Base-by-base conservation (phyloP, 164 flowering plant genomes). In the Nymphaea colorata region DNA sequence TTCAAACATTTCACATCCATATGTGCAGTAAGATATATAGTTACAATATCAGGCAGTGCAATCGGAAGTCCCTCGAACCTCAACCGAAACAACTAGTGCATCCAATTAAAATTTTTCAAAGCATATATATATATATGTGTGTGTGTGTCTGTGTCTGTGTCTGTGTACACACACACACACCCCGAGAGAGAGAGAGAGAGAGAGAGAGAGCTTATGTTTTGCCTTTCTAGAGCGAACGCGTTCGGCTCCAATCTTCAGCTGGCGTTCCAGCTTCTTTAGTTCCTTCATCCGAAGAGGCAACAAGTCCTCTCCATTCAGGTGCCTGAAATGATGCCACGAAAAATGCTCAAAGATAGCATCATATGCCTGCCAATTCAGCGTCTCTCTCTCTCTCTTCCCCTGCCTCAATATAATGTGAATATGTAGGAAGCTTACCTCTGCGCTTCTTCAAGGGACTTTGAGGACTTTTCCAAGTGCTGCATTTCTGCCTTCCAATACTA, bases 211-310 rank as follows among this genome's bases (percentile, higher is more conserved):
- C 16, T 55, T 8, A 16, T 55, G 59, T 43, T 18, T 17, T 66
- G 74, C 92, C 88, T 82, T 82, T 71, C 72, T 78, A 43, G 86
- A 73, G 65, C 88, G 88, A 60, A 87, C 62, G 3, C 93, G 86
- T 72, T 87, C 90, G n/a, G 81, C 88, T 6, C 88, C 90, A 0
- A 43, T 71, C 71, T 78, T 82, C 51, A 83, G 3, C 67, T 87
- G 90, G 47, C 88, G 76, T 70, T 87, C 93, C 0, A 87, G 68
- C 68, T 86, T 82, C 62, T 79, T 80, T 42, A 87, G 61, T 59
- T 87, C 93, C 72, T 78, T 82, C 79, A 80, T 65, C 68, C 85
- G 78, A 70, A 87, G 53, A 43, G 64, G 68, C 4, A 70, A 61
- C 47, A 86, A 71, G 62, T 86, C 86, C 76, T 86, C 93, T 60